These are phyloP conservation scores for Colletotrichum truncatum DNA, from an alignment of 2,329 filamentous ascomycete species.

Conservation along the genomic window DNA sequence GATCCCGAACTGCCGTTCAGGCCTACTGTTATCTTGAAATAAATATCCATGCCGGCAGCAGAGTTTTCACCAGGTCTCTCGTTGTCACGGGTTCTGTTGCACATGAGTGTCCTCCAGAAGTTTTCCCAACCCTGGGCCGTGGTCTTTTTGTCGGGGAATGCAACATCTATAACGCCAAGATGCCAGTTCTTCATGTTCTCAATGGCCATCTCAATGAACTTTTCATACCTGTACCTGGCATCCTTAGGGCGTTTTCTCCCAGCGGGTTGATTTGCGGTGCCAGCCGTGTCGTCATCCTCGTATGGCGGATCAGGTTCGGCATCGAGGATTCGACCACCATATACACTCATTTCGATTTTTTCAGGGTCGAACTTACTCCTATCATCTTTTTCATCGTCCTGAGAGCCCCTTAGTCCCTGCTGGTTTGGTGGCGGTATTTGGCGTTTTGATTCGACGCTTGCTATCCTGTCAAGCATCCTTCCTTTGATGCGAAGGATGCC, in stretches of 20 bases:
- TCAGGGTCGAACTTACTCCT: too few relatives aligned
- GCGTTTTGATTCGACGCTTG: background rate
- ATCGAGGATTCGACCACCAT: background rate
- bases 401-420: background rate
- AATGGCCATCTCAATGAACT: background rate
- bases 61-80: background rate
- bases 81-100: conserved; percentile 9
- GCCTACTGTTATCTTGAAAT: background rate
- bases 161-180: background rate
- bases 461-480: background rate
- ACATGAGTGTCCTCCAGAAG: conserved; percentile 22
- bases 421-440: background rate
- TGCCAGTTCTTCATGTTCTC: background rate
- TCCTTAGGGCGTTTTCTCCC: background rate
- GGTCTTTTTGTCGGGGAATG: conserved; percentile 7
- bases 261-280: too few relatives aligned
- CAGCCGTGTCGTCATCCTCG: too few relatives aligned
- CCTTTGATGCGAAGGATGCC: background rate
- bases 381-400: background rate
- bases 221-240: background rate
- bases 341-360: background rate
- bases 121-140: conserved; percentile 4
- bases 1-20: background rate
- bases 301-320: too few relatives aligned
- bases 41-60: background rate